Conservation (phyloP, 2,329 filamentous ascomycete species). For the Fusarium solani-melongenae region DNA sequence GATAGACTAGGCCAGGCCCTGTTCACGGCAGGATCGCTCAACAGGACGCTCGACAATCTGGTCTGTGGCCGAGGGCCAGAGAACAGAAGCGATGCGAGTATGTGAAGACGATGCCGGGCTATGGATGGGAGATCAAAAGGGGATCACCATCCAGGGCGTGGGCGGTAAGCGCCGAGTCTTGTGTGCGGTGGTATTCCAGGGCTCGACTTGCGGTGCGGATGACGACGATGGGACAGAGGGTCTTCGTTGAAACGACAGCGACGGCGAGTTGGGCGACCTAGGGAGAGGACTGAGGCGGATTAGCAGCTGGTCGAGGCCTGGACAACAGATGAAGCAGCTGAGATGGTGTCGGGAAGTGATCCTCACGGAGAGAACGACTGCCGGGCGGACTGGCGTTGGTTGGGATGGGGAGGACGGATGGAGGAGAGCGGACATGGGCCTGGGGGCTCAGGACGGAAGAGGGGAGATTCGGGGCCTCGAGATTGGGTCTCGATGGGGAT, state of each 20-base stretch:
- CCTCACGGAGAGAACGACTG: conserved; percentile 21
- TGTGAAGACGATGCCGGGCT: conserved; percentile 28
- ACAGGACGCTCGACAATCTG: conserved; percentile 38
- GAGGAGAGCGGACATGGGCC: conserved; percentile 36
- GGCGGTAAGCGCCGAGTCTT: conserved; percentile 50
- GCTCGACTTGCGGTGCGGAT: conserved; percentile 47
- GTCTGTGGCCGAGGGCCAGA: conserved; percentile 41
- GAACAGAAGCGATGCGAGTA: conserved; percentile 28
- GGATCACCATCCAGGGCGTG: conserved; percentile 44
- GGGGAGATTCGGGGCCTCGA: conserved; percentile 38
- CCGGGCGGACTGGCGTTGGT: conserved; percentile 37
- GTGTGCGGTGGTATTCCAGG: conserved; percentile 41
- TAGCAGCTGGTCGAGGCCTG: conserved; percentile 34
- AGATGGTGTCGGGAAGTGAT: conserved; percentile 23
- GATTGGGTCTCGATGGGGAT: conserved; percentile 47
- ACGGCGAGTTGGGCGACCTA: conserved; percentile 11
- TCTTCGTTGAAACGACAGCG: conserved; percentile 34
- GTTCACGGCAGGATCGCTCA: conserved; percentile 45
- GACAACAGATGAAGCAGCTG: conserved; percentile 2
- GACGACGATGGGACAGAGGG: conserved; percentile 39
- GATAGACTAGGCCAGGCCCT: conserved; percentile 40
- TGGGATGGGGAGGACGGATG: conserved; percentile 41
- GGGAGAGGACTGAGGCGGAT: conserved; percentile 25
- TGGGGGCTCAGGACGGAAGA: conserved; percentile 37
- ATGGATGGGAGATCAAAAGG: conserved; percentile 39